Conservation (phyloP, 805 yeast genomes). For the Candida sithepensis region DNA sequence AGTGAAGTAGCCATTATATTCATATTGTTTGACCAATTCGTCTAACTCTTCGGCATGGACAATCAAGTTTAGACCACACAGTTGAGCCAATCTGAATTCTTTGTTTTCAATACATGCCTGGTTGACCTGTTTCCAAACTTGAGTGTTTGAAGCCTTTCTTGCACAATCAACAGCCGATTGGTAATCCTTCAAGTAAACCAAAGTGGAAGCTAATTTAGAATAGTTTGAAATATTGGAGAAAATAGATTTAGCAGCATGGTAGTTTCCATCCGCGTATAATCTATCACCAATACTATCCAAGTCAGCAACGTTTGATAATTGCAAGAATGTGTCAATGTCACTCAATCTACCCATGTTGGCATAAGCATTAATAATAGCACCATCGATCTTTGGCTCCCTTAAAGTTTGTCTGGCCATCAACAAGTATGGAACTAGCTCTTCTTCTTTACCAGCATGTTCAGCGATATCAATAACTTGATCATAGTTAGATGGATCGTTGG, state of each 20-base stretch:
- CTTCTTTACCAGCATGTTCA: slow-evolving; percentile 94
- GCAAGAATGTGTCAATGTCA: slow-evolving; percentile 82
- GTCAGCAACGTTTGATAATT: slow-evolving; percentile 89
- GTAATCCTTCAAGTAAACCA: slow-evolving; percentile 87
- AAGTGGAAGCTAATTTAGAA: slow-evolving; percentile 93
- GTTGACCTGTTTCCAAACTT: slow-evolving; percentile 97
- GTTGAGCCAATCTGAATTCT: slow-evolving; percentile 96
- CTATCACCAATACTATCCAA: slow-evolving; percentile 90
- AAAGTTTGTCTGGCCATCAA: slow-evolving; percentile 87
- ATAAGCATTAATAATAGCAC: slow-evolving; percentile 82
- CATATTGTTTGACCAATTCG: slow-evolving; percentile 83
- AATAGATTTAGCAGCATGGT: slow-evolving; percentile 88
- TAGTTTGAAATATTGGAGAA: slow-evolving; percentile 86
- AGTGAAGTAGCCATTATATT: slow-evolving; percentile 84
- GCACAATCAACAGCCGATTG: slow-evolving; percentile 99
- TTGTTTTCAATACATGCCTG: slow-evolving; percentile 93
- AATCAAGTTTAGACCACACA: slow-evolving; percentile 95
- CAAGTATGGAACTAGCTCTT: slow-evolving; percentile 83
- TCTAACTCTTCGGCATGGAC: slow-evolving; percentile 97
- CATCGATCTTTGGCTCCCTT: slow-evolving; percentile 91
- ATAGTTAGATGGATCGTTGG: slow-evolving; percentile 86
- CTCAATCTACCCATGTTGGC: slow-evolving; percentile 72
- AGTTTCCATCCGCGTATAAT: slow-evolving; percentile 74
- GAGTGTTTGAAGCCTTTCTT: slow-evolving; percentile 89
- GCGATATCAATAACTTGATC: slow-evolving; percentile 91